Percentiles rank a stretch among this genome's conserved stretches.
Evolutionary conservation across 1,284 basidiomycete genomes (phyloP).

Genomic region (Schizophyllum commune): DNA sequence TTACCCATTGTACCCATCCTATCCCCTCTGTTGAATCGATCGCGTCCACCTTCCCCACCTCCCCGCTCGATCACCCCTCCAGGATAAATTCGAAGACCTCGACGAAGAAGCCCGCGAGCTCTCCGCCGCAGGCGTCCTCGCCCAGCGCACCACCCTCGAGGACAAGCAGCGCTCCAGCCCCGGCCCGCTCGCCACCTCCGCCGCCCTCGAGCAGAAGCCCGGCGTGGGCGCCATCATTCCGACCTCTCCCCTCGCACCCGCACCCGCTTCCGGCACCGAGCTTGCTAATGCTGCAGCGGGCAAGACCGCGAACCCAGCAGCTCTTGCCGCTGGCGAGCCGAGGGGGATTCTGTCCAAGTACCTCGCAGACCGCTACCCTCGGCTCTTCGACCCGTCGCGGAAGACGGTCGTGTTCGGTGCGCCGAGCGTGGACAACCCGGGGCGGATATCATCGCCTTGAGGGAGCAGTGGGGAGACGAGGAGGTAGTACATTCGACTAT

Average conservation of each 20-base stretch:
- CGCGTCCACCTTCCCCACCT: neutral
- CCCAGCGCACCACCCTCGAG: slow-evolving; percentile 20
- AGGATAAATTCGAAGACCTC: slow-evolving; percentile 79
- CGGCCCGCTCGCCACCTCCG: slow-evolving; percentile 18
- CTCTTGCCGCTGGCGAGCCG: slow-evolving; percentile 1
- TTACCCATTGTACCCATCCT: neutral
- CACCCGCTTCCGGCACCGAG: neutral
- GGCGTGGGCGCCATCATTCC: slow-evolving; percentile 1
- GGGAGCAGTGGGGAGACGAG: slow-evolving; percentile 3
- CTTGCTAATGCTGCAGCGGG: slow-evolving; percentile 1
- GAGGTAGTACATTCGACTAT: neutral
- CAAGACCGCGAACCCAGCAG: neutral
- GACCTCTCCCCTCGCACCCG: slow-evolving; percentile 1
- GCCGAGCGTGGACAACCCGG: slow-evolving; percentile 54
- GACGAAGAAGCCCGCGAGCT: slow-evolving; percentile 67
- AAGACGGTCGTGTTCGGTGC: slow-evolving; percentile 65
- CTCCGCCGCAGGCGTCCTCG: slow-evolving; percentile 24
- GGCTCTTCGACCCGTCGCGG: slow-evolving; percentile 45
- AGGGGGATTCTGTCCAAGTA: slow-evolving; percentile 36
- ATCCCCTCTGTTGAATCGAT: neutral
- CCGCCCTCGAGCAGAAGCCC: slow-evolving; percentile 5
- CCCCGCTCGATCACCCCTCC: neutral
- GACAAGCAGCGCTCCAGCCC: slow-evolving; percentile 22
- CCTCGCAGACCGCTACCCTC: slow-evolving; percentile 39
- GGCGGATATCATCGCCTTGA: slow-evolving; percentile 16